phyloP scores from a whole-genome alignment of 352 stramenopile genomes.

The Globisporangium paddicum region DNA sequence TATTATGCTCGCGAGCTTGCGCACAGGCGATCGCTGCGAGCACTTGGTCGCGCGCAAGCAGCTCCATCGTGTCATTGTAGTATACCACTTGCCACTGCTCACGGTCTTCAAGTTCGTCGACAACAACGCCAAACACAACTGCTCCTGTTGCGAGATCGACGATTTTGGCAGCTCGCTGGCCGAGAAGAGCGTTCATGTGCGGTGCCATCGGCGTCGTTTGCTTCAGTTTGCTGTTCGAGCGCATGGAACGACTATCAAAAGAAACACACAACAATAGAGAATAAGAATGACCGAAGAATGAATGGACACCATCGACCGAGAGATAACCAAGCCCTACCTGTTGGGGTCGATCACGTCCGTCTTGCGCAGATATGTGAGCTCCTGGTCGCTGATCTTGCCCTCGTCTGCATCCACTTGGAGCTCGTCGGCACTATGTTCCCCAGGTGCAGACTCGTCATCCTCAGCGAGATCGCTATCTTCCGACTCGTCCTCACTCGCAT shows the following conservation, averaged over 20 bases:
- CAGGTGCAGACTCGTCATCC: background rate
- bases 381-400: slow-evolving; percentile 19
- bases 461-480: slow-evolving; percentile 11
- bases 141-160: slow-evolving; percentile 19
- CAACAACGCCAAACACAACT: slow-evolving; percentile 50
- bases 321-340: slow-evolving; percentile 20
- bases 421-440: background rate
- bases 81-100: slow-evolving; percentile 55
- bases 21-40: slow-evolving; percentile 31
- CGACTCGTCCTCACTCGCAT: slow-evolving; percentile 18
- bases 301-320: background rate
- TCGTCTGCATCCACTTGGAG: slow-evolving; percentile 13
- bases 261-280: background rate
- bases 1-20: slow-evolving; percentile 15
- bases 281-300: background rate
- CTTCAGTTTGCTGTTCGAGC: slow-evolving; percentile 15
- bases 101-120: slow-evolving; percentile 15
- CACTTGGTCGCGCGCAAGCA: slow-evolving; percentile 27
- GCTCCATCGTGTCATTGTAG: slow-evolving; percentile 39
- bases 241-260: slow-evolving; percentile 17
- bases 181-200: slow-evolving; percentile 15
- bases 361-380: slow-evolving; percentile 44
- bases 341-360: slow-evolving; percentile 48
- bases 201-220: background rate
- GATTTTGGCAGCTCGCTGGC: slow-evolving; percentile 37